These are phyloP conservation scores for Colletotrichum limetticola DNA, from an alignment of 2,329 filamentous ascomycete genomes.

Conservation along the genomic window DNA sequence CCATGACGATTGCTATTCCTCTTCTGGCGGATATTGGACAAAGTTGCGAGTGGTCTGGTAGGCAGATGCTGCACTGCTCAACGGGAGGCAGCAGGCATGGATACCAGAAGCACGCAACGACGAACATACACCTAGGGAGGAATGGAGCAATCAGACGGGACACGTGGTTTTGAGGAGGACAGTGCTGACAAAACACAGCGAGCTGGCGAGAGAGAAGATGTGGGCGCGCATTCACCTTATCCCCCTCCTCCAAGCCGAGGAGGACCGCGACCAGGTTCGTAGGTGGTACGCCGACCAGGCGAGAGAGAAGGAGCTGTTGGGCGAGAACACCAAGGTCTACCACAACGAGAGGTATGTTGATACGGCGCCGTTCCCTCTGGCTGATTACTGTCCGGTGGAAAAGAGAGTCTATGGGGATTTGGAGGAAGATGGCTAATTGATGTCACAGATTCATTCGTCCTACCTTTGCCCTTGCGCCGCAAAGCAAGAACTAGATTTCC, in stretches of 20 bases:
- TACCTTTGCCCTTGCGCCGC: slow-evolving; percentile 80
- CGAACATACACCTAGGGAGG: neutral
- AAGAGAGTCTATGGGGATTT: neutral
- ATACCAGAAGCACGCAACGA: neutral
- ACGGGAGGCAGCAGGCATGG: neutral
- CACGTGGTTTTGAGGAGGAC: neutral
- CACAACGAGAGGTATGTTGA: slow-evolving; percentile 81
- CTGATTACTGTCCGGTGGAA: rapidly evolving
- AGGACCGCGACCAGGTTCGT: slow-evolving; percentile 94
- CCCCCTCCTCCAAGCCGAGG: slow-evolving; percentile 93
- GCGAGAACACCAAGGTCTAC: slow-evolving; percentile 86
- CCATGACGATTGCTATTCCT: neutral
- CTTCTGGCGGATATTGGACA: too few relatives aligned
- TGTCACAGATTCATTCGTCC: slow-evolving; percentile 78
- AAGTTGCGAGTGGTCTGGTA: neutral
- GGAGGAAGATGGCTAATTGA: neutral
- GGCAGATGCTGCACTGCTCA: too few relatives aligned
- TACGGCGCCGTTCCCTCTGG: neutral
- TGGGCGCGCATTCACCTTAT: slow-evolving; percentile 97
- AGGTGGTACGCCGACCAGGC: slow-evolving; percentile 87
- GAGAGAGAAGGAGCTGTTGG: slow-evolving; percentile 90
- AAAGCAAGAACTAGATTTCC: slow-evolving; percentile 61
- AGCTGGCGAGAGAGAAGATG: slow-evolving; percentile 96
- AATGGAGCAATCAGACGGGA: neutral
- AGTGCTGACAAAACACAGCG: slow-evolving; percentile 62